Base-by-base conservation (phyloP, 2,329 filamentous ascomycete species). In the Orbilia oligospora region DNA sequence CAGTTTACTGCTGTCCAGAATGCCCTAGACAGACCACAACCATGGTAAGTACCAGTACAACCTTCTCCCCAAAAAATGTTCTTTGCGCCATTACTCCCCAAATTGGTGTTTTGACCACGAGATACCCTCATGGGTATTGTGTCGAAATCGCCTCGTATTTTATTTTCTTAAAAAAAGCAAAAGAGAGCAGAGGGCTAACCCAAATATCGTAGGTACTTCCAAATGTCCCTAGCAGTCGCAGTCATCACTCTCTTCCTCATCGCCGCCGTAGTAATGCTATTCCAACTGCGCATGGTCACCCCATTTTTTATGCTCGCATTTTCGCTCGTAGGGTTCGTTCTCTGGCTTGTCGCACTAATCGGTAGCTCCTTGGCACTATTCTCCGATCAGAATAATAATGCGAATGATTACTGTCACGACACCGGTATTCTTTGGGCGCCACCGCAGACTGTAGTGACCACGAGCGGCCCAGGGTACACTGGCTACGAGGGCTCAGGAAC, bases 221-320 rank as follows among this genome's bases (percentile, higher is more conserved):
- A 69, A 65, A 73, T 72, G 70, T 79, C 76, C 10, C 76, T 79
- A 48, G 69, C 76, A 48, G 69, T 79, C 4, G 68, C 76, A 16
- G 49, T 79, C 3, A 73, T 79, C 63, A 79, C 63, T 16, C 24
- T 79, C 5, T 61, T 79, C 44, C 65, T 72, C n/a, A 79, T 79
- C 64, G 61, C 38, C 14, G 18, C 53, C 10, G 64, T 71, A 53
- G 18, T 79, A 18, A 53, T 68, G 24, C 55, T 79, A 16, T 79
- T 79, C 76, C 49, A 69, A 44, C 38, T 79, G 12, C 69, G 70
- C 55, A 79, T 79, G 69, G 69, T 79, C 38, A 79, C 76, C 22
- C 76, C 76, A 20, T 70, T 72, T 58, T 73, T 79, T 46, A 79
- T 79, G 76, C 65, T 79, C 3, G 76, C 55, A 3, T 79, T 79